These are phyloP conservation scores for Phylloporus sp. DNA, from an alignment of 768 basidiomycete species.

Conservation along the genomic window DNA sequence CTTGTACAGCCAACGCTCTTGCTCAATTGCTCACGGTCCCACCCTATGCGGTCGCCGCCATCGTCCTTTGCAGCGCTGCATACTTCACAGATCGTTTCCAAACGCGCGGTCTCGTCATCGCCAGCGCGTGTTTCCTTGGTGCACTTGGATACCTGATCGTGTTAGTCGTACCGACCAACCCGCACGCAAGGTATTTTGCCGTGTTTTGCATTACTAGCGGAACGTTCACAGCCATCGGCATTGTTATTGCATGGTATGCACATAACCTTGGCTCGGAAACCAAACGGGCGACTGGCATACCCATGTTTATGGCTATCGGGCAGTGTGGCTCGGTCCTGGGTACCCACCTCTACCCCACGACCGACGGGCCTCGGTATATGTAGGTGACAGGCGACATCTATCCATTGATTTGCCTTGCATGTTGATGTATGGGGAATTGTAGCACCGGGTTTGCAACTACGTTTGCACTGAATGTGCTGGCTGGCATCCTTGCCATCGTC, in stretches of 20 bases:
- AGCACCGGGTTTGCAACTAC: constrained; percentile 56
- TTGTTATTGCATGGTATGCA: constrained; percentile 75
- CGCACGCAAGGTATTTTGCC: constrained; percentile 70
- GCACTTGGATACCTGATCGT: constrained; percentile 58
- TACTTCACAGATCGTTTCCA: constrained; percentile 66
- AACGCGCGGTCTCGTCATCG: constrained; percentile 45
- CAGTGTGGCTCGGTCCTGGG: constrained; percentile 76
- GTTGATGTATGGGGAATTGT: neutral
- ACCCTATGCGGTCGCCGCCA: constrained; percentile 70
- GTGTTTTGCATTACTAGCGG: constrained; percentile 74
- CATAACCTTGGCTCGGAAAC: constrained; percentile 78
- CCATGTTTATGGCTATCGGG: constrained; percentile 77
- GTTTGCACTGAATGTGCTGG: constrained; percentile 29
- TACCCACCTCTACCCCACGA: constrained; percentile 65
- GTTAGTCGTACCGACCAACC: constrained; percentile 48
- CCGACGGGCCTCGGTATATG: constrained; percentile 64
- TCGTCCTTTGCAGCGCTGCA: constrained; percentile 56
- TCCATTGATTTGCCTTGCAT: neutral
- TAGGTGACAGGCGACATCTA: constrained; percentile 27
- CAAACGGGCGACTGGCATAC: constrained; percentile 72
- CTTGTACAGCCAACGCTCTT: constrained; percentile 49
- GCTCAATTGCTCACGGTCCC: constrained; percentile 78
- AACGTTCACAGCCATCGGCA: constrained; percentile 72
- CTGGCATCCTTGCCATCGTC: constrained; percentile 33
- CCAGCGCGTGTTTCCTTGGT: constrained; percentile 27